A percentile compares a stretch with the other conserved stretches of the same genome.
These are phyloP conservation scores for Cyclotella sp. DNA, from an alignment of 108 stramenopile species.

Conservation along the genomic window DNA sequence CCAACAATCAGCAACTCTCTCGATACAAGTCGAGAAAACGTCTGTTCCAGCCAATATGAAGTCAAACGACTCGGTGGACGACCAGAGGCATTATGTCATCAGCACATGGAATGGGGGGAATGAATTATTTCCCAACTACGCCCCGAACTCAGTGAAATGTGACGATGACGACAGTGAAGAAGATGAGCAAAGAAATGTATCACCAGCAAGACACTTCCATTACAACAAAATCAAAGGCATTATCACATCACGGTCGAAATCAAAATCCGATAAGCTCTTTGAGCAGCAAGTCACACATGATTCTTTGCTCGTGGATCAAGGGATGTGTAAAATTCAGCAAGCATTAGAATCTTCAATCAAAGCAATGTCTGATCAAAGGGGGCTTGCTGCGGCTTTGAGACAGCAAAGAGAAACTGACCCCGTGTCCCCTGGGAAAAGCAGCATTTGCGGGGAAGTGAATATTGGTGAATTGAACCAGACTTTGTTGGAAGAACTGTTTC, in stretches of 20 bases:
- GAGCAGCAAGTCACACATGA: background rate
- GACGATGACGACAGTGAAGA: background rate
- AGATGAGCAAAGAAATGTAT: background rate
- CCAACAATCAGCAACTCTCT: background rate
- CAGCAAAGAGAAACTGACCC: background rate
- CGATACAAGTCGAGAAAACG: background rate
- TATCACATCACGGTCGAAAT: background rate
- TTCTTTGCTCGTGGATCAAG: background rate
- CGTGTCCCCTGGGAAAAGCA: background rate
- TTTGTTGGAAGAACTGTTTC: too few relatives aligned
- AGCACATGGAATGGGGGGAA: constrained; percentile 4
- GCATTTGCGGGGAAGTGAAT: too few relatives aligned
- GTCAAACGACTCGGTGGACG: background rate
- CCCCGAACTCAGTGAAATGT: background rate
- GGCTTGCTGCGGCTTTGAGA: constrained; percentile 6
- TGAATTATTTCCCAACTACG: background rate
- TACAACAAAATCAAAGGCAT: constrained; percentile 2
- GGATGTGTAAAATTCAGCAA: constrained; percentile 9
- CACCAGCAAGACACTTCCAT: background rate
- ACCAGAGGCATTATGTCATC: constrained; percentile 18
- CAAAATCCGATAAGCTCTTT: background rate
- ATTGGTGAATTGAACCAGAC: too few relatives aligned
- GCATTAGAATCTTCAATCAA: constrained; percentile 16
- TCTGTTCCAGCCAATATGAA: background rate
- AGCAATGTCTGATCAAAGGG: background rate